Evolutionary conservation across 2,329 filamentous ascomycete genomes (phyloP).

Genomic region (Chaetomiaceae sp.): DNA sequence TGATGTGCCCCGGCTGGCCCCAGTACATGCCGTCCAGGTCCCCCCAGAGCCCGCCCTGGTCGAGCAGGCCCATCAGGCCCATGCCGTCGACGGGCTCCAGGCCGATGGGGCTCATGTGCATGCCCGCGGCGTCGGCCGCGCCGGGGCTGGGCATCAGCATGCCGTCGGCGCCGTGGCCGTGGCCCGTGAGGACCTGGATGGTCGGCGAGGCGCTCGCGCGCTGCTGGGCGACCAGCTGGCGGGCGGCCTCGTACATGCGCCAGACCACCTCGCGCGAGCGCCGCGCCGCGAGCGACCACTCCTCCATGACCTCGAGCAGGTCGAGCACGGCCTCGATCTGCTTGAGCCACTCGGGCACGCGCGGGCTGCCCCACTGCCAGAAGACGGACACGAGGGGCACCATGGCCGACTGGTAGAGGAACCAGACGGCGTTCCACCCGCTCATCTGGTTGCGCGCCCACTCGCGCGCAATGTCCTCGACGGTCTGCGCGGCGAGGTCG

Average conservation of each 20-base stretch:
- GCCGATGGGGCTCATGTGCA: slow-evolving; percentile 50
- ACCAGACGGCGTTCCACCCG: slow-evolving; percentile 79
- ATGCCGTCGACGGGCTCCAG: slow-evolving; percentile 46
- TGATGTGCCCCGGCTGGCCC: slow-evolving; percentile 23
- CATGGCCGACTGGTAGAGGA: slow-evolving; percentile 76
- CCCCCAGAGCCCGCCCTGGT: slow-evolving; percentile 51
- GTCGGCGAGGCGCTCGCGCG: slow-evolving; percentile 20
- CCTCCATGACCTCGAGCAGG: slow-evolving; percentile 59
- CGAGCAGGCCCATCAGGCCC: slow-evolving; percentile 50
- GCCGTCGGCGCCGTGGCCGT: slow-evolving; percentile 25
- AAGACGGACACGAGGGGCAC: slow-evolving; percentile 72
- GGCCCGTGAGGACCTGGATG: slow-evolving; percentile 33
- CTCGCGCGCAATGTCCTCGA: slow-evolving; percentile 66
- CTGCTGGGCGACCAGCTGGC: slow-evolving; percentile 33
- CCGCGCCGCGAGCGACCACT: slow-evolving; percentile 60
- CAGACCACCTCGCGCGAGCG: slow-evolving; percentile 60
- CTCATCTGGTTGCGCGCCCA: slow-evolving; percentile 71
- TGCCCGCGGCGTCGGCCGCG: slow-evolving; percentile 31
- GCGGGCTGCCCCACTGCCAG: slow-evolving; percentile 55
- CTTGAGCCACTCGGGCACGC: slow-evolving; percentile 49
- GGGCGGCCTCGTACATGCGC: slow-evolving; percentile 58
- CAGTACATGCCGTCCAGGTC: slow-evolving; percentile 54
- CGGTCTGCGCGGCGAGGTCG: slow-evolving; percentile 63
- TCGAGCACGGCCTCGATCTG: slow-evolving; percentile 57
- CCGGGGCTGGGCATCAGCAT: slow-evolving; percentile 29